Conservation (phyloP, 2,329 filamentous ascomycete genomes). For the Fusarium irregulare region DNA sequence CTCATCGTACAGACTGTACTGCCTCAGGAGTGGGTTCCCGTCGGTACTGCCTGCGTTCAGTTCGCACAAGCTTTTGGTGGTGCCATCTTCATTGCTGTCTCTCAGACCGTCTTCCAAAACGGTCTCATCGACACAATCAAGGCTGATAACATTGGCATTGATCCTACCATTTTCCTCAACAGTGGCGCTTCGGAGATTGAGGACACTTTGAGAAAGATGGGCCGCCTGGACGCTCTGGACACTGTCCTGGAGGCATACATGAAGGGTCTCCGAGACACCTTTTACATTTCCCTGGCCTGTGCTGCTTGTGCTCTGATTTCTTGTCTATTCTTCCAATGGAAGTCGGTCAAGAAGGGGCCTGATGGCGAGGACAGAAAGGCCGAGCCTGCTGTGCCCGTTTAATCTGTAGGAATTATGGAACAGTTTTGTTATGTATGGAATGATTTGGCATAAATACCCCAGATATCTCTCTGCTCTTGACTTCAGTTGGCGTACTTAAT, state of each 20-base stretch:
- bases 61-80: conserved; percentile 76
- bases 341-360: conserved; percentile 62
- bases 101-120: conserved; percentile 76
- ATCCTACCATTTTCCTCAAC: conserved; percentile 61
- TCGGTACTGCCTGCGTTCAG: conserved; percentile 63
- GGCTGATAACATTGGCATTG: conserved; percentile 57
- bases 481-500: conserved; percentile 27
- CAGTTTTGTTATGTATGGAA: conserved; percentile 7
- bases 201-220: conserved; percentile 55
- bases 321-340: conserved; percentile 61
- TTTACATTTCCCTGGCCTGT: conserved; percentile 63
- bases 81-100: conserved; percentile 72
- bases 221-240: conserved; percentile 55
- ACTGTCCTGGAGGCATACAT: conserved; percentile 62
- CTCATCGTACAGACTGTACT: conserved; percentile 65
- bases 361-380: conserved; percentile 45
- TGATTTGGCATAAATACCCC: conserved; percentile 45
- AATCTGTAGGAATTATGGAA: not conserved
- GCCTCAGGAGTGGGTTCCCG: conserved; percentile 59
- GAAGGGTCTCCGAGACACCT: conserved; percentile 61
- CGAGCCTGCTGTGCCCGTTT: conserved; percentile 44
- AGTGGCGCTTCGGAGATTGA: conserved; percentile 64
- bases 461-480: conserved; percentile 39
- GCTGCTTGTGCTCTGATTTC: conserved; percentile 59
- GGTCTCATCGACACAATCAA: conserved; percentile 65